Base-by-base conservation (phyloP, 495 filamentous ascomycete species). In the Xylaria curta region DNA sequence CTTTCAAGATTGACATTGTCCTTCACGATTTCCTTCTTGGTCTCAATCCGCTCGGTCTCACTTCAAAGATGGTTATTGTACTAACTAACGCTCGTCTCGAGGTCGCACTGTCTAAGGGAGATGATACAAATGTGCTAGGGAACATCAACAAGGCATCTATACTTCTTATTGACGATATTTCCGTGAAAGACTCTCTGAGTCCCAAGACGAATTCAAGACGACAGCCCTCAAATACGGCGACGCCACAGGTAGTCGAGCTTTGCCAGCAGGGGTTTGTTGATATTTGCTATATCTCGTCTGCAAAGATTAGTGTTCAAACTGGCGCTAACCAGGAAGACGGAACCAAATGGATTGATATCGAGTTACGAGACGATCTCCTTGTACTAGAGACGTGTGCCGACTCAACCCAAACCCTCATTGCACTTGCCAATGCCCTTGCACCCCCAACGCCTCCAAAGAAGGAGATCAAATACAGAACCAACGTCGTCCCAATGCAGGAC, bases 331-430 rank as follows among this genome's bases (percentile, higher is more conserved):
- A 81, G 51, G 82, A 84, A 0, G 85, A 88, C 38, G 88, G 85
- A 0, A 84, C 87, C 13, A 89, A 90, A 68, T 89, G 89, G 46
- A 79, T 97, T 12, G 93, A 96, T 74, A 87, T 97, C 3, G 93
- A 97, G 71, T 74, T 98, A 10, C 88, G 87, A 53, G 93, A 97
- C 77, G 92, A 96, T 76, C 85, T 99, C 2, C 85, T 98, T 36
- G 90, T 99, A 28, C 84, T 99, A 19, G 97, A 99, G 78, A 93
- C 94, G 4, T 98, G 97, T 77, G 96, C 97, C 19, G 97, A 99
- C 80, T 98, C 97, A 12, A 98, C 96, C 0, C 94, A 97, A 76
- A 98, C 97, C 0, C 87, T 99, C 3, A 90, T 97, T 63, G 89
- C 86, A 19, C 88, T 96, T 69, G 78, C 96, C 51, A 94, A 93